Evolutionary conservation across 768 basidiomycete genomes (phyloP).

Genomic region (Tephrocybe sp.): DNA sequence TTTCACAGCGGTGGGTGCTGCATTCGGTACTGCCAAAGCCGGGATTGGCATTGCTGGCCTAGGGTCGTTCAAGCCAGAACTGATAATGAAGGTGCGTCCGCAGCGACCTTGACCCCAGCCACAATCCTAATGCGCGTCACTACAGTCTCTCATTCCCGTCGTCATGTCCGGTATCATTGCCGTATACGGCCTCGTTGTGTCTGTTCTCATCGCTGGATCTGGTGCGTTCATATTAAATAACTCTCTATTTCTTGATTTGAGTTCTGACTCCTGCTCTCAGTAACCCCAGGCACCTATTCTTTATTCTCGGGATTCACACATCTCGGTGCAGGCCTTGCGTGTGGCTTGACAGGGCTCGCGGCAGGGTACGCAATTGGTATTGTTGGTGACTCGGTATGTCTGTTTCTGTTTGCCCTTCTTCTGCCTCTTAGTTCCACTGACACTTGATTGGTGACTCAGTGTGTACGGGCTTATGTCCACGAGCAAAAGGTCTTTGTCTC

Average conservation of each 20-base stretch:
- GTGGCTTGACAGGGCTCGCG: conserved; percentile 87
- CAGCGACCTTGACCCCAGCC: not conserved
- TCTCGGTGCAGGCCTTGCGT: conserved; percentile 87
- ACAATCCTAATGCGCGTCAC: not conserved
- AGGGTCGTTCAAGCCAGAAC: conserved; percentile 90
- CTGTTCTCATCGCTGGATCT: conserved; percentile 82
- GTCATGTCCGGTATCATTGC: conserved; percentile 99
- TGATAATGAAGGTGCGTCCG: conserved; percentile 90
- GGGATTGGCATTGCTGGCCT: conserved; percentile 97
- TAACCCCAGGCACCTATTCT: conserved; percentile 68
- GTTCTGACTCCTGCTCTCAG: conserved; percentile 33
- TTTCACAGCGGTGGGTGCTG: conserved; percentile 80
- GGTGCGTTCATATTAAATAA: conserved; percentile 27
- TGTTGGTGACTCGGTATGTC: conserved; percentile 87
- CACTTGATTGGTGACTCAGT: conserved; percentile 7
- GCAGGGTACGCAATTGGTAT: conserved; percentile 95
- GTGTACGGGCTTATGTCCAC: conserved; percentile 57
- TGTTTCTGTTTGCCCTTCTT: not conserved
- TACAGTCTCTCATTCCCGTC: conserved; percentile 89
- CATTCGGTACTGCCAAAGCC: conserved; percentile 94
- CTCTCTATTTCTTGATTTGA: conserved; percentile 7
- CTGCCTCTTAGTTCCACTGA: not conserved
- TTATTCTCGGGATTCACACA: conserved; percentile 89
- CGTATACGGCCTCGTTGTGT: conserved; percentile 95
- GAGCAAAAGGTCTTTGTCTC: conserved; percentile 90